Conservation (phyloP, 495 filamentous ascomycete species). For the Alectoria sarmentosa region DNA sequence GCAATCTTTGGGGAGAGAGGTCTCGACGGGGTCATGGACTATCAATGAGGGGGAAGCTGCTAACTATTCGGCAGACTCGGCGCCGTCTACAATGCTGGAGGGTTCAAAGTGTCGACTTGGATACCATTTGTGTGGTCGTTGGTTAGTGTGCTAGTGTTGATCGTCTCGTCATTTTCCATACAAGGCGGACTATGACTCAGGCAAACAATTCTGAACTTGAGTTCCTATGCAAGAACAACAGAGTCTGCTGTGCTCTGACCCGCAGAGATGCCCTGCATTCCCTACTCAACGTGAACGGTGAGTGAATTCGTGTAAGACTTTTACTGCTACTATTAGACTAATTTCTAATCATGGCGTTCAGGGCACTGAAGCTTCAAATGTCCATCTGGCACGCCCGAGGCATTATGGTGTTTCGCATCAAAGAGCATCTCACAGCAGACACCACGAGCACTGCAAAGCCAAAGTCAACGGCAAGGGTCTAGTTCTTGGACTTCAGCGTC, state of each 20-base stretch:
- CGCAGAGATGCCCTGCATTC: not conserved
- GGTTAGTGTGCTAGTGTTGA: conserved; percentile 81
- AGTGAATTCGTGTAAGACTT: not conserved
- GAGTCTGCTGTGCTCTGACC: not conserved
- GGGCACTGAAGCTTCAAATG: not conserved
- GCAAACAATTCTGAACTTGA: not conserved
- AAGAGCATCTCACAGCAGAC: not conserved
- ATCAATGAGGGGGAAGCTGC: not conserved
- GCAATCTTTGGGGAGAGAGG: not conserved
- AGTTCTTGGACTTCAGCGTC: not conserved
- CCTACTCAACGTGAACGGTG: not conserved
- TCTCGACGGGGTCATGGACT: no score
- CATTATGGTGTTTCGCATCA: not conserved
- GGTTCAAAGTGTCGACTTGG: conserved; percentile 95
- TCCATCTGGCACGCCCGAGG: not conserved
- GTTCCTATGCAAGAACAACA: not conserved
- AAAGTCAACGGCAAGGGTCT: not conserved
- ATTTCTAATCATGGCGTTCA: not conserved
- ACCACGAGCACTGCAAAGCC: not conserved
- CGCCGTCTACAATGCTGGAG: conserved; percentile 78
- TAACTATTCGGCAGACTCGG: conserved; percentile 56
- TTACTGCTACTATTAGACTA: not conserved
- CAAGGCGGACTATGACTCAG: conserved; percentile 77
- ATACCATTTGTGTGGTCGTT: conserved; percentile 91
- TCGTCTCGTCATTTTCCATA: conserved; percentile 89